Evolutionary conservation across 1,139 yeast genomes (phyloP), one percentile per base, ranked within the genome.

Genomic region (Scheffersomyces titani): DNA sequence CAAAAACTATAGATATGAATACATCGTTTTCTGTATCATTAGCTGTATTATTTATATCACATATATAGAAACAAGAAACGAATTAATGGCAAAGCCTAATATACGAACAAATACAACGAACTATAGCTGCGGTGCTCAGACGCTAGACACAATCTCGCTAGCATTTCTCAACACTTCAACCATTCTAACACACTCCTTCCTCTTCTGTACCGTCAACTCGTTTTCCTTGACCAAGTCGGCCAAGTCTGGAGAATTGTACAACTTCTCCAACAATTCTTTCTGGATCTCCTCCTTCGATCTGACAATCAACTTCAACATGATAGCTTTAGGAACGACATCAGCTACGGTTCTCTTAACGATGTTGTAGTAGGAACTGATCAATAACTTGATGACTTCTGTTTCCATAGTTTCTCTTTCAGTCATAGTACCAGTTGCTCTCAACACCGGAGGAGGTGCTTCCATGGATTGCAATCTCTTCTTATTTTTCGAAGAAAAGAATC

Each of bases 381-480:
- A 83, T 63, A 94, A 82, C 78, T 94, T 94, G 71, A 94, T 94
- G 49, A 94, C 98, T 70, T 94, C 99, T 0, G 98, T 94, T 75
- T 94, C 99, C 86, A 91, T 89, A 45, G 93, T 86, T 76, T 94
- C 99, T 66, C 98, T 88, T 71, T 94, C 99, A 22, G 97, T 86
- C 91, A 94, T 88, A 57, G 90, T 87, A 50, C 98, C 98, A 22
- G 97, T 87, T 6, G 99, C 99, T 73, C 94, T 90, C 71, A 94
- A 85, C 16, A 92, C 93, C 47, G 97, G 87, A 50, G 99, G 99
- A 52, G 99, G 99, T 1, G 97, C 93, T 73, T 94, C 99, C 96
- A 94, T 91, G 40, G 93, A 89, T 51, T 96, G 98, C 68, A 93
- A 82, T 75, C 96, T 88, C 84, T 93, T 93, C 76, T 93, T 94